Conservation (phyloP, 2,329 filamentous ascomycete species). For the Epichloe scottii region DNA sequence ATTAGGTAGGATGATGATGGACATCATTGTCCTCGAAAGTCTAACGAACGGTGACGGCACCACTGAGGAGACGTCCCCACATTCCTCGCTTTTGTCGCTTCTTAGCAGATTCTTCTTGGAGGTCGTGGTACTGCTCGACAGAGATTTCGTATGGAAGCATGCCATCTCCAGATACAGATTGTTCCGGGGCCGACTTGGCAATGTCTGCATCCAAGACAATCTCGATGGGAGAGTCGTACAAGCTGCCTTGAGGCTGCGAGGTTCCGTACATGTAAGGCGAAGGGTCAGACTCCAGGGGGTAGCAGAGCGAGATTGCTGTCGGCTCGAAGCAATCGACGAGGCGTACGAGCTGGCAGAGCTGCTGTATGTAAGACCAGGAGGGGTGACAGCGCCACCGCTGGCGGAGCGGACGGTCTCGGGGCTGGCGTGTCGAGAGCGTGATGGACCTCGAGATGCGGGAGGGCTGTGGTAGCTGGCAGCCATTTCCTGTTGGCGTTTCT, state of each 20-base stretch:
- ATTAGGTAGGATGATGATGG: no score
- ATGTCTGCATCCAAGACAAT: constrained; percentile 29
- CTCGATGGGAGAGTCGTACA: constrained; percentile 38
- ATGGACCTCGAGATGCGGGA: constrained; percentile 31
- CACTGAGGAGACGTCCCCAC: constrained; percentile 41
- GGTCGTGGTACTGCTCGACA: constrained; percentile 36
- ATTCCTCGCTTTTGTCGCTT: constrained; percentile 40
- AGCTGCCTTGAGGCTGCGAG: constrained; percentile 21
- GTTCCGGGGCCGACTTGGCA: constrained; percentile 20
- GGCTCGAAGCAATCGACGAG: constrained; percentile 33
- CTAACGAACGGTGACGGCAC: constrained; percentile 27
- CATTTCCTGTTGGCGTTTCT: constrained; percentile 26
- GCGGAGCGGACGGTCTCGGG: constrained; percentile 28
- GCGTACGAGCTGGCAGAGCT: constrained; percentile 38
- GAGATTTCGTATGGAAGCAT: constrained; percentile 45
- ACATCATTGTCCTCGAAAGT: no score
- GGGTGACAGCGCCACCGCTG: constrained; percentile 27
- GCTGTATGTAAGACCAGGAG: constrained; percentile 37
- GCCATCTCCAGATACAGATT: constrained; percentile 14
- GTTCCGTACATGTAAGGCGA: constrained; percentile 30
- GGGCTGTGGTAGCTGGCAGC: constrained; percentile 32
- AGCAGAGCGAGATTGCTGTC: constrained; percentile 36
- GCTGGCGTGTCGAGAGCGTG: constrained; percentile 27
- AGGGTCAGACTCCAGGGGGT: constrained; percentile 36
- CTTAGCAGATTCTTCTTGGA: constrained; percentile 33